Conservation (phyloP, 768 basidiomycete genomes). For the Suillus subaureus region DNA sequence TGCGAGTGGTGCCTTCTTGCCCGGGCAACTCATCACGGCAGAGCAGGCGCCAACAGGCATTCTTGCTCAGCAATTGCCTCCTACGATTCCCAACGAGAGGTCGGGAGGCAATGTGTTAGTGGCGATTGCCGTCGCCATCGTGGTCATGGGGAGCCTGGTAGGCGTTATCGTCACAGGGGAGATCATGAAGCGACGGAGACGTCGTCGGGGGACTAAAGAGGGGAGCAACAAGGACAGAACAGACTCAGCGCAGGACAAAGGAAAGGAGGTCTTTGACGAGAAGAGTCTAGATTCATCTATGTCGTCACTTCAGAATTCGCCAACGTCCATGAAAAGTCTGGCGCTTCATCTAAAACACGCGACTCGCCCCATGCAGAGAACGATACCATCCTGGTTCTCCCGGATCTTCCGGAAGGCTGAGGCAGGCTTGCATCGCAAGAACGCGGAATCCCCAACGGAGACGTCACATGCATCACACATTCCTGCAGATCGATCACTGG, state of each 20-base stretch:
- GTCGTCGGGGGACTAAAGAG: background rate
- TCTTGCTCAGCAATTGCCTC: background rate
- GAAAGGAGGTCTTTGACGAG: background rate
- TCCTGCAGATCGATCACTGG: conserved; percentile 2
- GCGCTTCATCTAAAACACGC: background rate
- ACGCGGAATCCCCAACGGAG: background rate
- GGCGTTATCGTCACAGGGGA: conserved; percentile 30
- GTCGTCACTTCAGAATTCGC: background rate
- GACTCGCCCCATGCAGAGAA: background rate
- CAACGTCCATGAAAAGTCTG: background rate
- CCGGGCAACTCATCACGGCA: background rate
- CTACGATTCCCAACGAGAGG: background rate
- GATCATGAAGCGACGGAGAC: conserved; percentile 21
- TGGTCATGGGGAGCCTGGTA: conserved; percentile 31
- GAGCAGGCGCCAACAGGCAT: background rate
- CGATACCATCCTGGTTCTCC: background rate
- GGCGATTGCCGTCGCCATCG: conserved; percentile 23
- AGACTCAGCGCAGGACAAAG: background rate
- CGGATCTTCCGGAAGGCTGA: background rate
- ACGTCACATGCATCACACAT: background rate
- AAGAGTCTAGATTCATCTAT: background rate
- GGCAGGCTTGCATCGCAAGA: background rate
- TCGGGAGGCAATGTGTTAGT: conserved; percentile 23
- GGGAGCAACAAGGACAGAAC: background rate
- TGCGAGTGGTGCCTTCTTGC: background rate